Evolutionary conservation across 1,284 basidiomycete species (phyloP).

Genomic region (Sporisorium sorghi): DNA sequence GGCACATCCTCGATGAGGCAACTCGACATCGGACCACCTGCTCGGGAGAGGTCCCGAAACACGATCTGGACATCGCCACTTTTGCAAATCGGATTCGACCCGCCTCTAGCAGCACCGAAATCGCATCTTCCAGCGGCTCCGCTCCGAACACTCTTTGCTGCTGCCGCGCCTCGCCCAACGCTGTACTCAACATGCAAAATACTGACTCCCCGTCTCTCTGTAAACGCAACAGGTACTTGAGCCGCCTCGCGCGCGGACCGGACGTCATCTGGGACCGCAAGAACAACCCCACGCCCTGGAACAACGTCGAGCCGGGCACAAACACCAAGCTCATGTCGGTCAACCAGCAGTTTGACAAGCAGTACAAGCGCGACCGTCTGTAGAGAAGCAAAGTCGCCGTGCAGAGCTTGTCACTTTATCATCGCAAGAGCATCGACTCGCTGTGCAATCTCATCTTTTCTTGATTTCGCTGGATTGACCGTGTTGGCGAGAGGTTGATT

Average conservation of each 20-base stretch:
- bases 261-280: conserved; percentile 68
- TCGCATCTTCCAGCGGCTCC: no score
- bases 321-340: conserved; percentile 63
- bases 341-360: conserved; percentile 60
- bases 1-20: neutral
- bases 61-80: neutral
- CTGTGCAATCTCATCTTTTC: neutral
- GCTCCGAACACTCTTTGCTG: no score
- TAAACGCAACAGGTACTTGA: conserved; percentile 49
- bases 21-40: no score
- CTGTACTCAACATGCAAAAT: no score
- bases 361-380: conserved; percentile 66
- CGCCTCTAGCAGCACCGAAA: no score
- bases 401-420: neutral
- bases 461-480: neutral
- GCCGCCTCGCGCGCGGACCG: conserved; percentile 60
- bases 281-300: conserved; percentile 68
- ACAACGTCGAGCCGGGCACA: conserved; percentile 64
- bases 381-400: conserved; percentile 18
- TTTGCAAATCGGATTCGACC: neutral
- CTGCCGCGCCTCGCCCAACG: no score
- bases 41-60: neutral
- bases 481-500: no score
- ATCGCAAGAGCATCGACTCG: no score
- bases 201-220: neutral